phyloP scores from a whole-genome alignment of 768 basidiomycete species.

The Mycena metata region DNA sequence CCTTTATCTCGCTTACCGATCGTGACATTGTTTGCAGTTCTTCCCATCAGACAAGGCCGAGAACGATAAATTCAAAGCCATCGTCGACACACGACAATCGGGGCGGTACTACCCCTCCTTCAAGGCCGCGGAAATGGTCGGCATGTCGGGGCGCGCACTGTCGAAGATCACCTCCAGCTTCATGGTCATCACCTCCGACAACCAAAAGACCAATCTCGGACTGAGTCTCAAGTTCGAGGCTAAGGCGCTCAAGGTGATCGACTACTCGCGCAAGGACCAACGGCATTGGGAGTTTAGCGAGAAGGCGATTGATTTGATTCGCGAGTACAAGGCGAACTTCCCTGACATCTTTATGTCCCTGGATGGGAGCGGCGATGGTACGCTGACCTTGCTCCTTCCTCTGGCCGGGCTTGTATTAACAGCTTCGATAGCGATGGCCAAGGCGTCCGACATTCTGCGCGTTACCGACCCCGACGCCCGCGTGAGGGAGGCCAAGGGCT shows the following conservation, averaged over 20 bases:
- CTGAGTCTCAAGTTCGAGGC: conserved; percentile 97
- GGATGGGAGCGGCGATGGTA: conserved; percentile 81
- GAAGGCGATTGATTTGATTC: conserved; percentile 83
- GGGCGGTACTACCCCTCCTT: conserved; percentile 84
- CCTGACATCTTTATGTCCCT: conserved; percentile 86
- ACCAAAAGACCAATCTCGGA: conserved; percentile 89
- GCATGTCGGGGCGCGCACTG: conserved; percentile 82
- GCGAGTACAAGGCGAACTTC: conserved; percentile 86
- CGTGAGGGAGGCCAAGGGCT: conserved; percentile 83
- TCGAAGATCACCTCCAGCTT: conserved; percentile 95
- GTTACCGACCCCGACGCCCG: conserved; percentile 73
- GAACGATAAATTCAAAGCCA: conserved; percentile 79
- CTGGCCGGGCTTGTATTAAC: conserved; percentile 1
- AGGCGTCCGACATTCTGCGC: conserved; percentile 70
- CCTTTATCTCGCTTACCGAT: background rate
- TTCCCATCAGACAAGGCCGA: conserved; percentile 89
- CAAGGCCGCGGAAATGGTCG: conserved; percentile 79
- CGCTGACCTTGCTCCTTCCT: conserved; percentile 40
- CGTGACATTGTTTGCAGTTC: conserved; percentile 65
- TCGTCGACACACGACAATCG: conserved; percentile 67
- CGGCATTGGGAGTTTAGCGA: conserved; percentile 95
- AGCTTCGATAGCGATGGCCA: conserved; percentile 75
- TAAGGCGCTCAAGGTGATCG: conserved; percentile 92
- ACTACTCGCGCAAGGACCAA: conserved; percentile 89
- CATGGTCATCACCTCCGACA: conserved; percentile 84